Evolutionary conservation across 2,329 filamentous ascomycete species (phyloP), one percentile per base, ranked within the genome.

Genomic region (Fonsecaea multimorphosa): DNA sequence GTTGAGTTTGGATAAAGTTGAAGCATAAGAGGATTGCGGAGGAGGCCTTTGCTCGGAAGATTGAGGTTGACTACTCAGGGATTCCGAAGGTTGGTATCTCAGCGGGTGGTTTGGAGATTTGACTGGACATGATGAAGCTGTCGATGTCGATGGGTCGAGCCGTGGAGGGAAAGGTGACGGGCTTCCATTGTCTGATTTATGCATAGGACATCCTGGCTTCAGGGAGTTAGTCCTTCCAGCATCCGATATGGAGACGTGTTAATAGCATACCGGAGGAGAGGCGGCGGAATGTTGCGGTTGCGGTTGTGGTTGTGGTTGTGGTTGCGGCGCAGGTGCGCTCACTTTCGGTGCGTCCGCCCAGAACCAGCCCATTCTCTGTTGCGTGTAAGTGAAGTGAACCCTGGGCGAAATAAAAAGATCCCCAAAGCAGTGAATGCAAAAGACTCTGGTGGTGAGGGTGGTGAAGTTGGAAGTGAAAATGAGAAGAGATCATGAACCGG

Each of bases 1-100:
- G 73, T 91, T 91, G 51, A 91, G 80, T 73, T 85, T 88, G n/a
- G 87, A 87, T 63, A 88, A 80, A 44, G 85, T 84, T 0, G 87
- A 86, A 46, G 57, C 69, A 64, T 66, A 86, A 49, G 57, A 70
- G 65, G 67, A 24, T 7, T 19, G 12, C 27, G 29, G 55, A 8
- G 8, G 58, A 44, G 36, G 62, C 19, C n/a, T 60, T 36, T 24
- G 19, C 22, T 49, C 44, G 14, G 44, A 24, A 12, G 44, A 27
- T 49, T 24, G 19, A 49, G 44, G 7, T 24, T 27, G 44, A 24
- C 44, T 49, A n/a, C n/a, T n/a, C n/a, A 22, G 12, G 4, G 22
- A 49, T 27, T 49, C 44, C 14, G 44, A 24, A 1, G 44, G 8
- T 49, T 49, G 44, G 27, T 49, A 3, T 49, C 49, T 58, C 8